Conservation (phyloP, 345 rosid genomes). For the Ricinus communis region DNA sequence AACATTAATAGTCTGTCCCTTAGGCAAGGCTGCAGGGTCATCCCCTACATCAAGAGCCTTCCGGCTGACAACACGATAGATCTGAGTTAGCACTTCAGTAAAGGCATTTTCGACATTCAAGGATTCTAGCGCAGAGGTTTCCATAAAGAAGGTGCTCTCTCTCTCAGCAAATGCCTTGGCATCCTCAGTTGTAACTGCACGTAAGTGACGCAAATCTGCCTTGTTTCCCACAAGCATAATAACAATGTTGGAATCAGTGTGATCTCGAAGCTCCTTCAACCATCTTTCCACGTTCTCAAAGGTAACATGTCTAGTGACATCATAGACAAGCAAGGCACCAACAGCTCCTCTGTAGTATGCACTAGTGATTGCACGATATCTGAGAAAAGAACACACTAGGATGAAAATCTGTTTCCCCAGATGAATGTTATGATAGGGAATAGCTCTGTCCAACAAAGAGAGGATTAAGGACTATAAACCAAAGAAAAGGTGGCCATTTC, state of each 20-base stretch:
- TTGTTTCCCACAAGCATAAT: constrained; percentile 34
- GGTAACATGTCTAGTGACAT: constrained; percentile 32
- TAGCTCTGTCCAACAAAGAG: background rate
- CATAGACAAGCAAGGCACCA: constrained; percentile 31
- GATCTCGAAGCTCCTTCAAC: constrained; percentile 33
- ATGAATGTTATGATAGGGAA: background rate
- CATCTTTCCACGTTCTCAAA: constrained; percentile 35
- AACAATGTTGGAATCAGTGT: constrained; percentile 30
- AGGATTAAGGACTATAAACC: background rate
- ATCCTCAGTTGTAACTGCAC: constrained; percentile 27
- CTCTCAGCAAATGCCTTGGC: constrained; percentile 30
- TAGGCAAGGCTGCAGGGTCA: constrained; percentile 28
- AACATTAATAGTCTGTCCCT: constrained; percentile 28
- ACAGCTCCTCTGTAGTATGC: constrained; percentile 32
- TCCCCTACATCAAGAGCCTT: constrained; percentile 33
- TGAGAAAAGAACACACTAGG: background rate
- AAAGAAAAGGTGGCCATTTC: background rate
- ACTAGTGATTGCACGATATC: constrained; percentile 30
- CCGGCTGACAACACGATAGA: constrained; percentile 27
- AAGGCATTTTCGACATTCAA: constrained; percentile 29
- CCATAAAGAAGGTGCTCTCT: constrained; percentile 29
- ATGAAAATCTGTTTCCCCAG: constrained; percentile 4
- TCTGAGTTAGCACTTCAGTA: constrained; percentile 30
- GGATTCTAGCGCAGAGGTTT: constrained; percentile 29
- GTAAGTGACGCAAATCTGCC: constrained; percentile 30